Conservation (phyloP, 208 protist genomes). For the Trypanosoma melophagium region DNA sequence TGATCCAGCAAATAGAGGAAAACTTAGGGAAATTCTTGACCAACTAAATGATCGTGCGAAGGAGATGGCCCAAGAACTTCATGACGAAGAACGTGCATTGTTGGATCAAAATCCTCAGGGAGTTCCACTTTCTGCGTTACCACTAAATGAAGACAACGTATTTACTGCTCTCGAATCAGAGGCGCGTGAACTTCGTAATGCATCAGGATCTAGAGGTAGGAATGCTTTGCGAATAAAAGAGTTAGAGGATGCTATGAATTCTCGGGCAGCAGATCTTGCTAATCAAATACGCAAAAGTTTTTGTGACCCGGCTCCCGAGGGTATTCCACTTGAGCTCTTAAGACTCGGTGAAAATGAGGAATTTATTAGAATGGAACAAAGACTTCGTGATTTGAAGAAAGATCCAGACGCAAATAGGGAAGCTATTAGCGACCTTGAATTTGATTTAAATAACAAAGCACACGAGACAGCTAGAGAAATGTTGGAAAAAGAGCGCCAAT, state of each 20-base stretch:
- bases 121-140: constrained; percentile 59
- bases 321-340: constrained; percentile 60
- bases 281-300: constrained; percentile 41
- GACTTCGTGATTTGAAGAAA: constrained; percentile 55
- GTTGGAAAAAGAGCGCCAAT: constrained; percentile 63
- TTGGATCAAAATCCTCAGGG: constrained; percentile 56
- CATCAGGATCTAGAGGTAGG: constrained; percentile 27
- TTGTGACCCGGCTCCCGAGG: constrained; percentile 43
- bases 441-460: constrained; percentile 62
- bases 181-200: constrained; percentile 47
- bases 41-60: constrained; percentile 76
- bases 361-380: constrained; percentile 59
- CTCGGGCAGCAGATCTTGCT: constrained; percentile 65
- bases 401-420: constrained; percentile 67
- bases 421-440: constrained; percentile 61
- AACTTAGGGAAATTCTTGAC: constrained; percentile 50
- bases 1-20: constrained; percentile 51
- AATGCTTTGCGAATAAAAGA: constrained; percentile 28
- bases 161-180: constrained; percentile 69
- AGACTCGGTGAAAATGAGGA: constrained; percentile 65
- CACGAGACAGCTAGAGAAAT: constrained; percentile 53
- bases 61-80: constrained; percentile 47
- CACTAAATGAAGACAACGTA: constrained; percentile 60
- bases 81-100: constrained; percentile 55
- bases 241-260: constrained; percentile 68